A percentile compares a stretch with the other conserved stretches of the same genome.
These are phyloP conservation scores for Sclerotinia minor DNA, from an alignment of 2,329 filamentous ascomycete genomes.

Conservation along the genomic window DNA sequence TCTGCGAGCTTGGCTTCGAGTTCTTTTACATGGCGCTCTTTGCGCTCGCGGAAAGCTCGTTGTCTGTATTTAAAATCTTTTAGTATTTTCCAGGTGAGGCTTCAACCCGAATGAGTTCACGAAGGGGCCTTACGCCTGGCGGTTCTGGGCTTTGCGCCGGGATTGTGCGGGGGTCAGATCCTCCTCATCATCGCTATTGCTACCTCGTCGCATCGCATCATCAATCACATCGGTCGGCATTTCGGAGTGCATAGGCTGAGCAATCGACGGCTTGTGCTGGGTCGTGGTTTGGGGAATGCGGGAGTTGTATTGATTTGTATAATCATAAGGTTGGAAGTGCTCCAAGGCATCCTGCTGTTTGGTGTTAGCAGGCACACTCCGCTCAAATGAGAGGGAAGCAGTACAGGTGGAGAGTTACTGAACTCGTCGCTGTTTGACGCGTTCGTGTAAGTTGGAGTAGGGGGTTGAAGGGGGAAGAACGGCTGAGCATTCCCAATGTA, in stretches of 20 bases:
- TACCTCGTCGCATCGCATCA: conserved; percentile 37
- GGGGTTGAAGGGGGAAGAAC: conserved; percentile 51
- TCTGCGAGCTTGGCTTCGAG: conserved; percentile 81
- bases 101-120: conserved; percentile 14
- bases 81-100: background rate
- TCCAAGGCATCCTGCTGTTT: conserved; percentile 40
- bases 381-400: conserved; percentile 26
- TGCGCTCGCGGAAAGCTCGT: conserved; percentile 92
- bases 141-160: conserved; percentile 69
- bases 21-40: conserved; percentile 91
- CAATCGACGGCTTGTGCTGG: conserved; percentile 36
- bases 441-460: conserved; percentile 43
- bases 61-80: conserved; percentile 58
- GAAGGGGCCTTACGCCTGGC: conserved; percentile 64
- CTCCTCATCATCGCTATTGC: conserved; percentile 50
- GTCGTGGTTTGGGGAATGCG: conserved; percentile 32
- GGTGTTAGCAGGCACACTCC: conserved; percentile 25
- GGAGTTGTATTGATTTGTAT: conserved; percentile 34
- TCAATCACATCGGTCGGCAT: conserved; percentile 35
- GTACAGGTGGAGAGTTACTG: conserved; percentile 47
- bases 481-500: conserved; percentile 48
- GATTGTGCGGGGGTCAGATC: conserved; percentile 56
- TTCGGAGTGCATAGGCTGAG: conserved; percentile 36
- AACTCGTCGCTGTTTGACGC: conserved; percentile 47
- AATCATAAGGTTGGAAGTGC: conserved; percentile 39